Conservation (phyloP, 1,139 yeast species). For the Saccharomycopsis hybrid region DNA sequence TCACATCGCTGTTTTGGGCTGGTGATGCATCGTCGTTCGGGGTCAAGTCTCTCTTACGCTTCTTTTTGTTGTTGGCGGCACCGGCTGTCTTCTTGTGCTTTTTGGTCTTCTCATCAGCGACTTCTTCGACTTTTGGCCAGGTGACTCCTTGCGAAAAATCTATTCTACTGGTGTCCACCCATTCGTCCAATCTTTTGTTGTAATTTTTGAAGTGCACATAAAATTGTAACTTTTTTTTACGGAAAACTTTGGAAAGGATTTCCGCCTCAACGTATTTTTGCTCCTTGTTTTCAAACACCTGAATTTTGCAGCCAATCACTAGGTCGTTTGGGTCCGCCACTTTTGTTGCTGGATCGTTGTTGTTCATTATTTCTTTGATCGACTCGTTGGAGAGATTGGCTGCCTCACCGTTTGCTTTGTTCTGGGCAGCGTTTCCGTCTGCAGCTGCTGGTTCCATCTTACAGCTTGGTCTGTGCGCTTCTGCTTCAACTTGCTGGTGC, state of each 20-base stretch:
- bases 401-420: neutral
- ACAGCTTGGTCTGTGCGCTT: too few species aligned
- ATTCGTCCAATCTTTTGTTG: constrained; percentile 91
- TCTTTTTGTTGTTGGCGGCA: constrained; percentile 24
- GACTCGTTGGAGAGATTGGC: neutral
- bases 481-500: too few species aligned
- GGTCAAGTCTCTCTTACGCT: constrained; percentile 24
- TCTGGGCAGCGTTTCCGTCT: neutral
- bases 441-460: too few species aligned
- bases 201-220: constrained; percentile 94
- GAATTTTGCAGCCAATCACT: constrained; percentile 66
- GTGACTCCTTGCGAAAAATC: constrained; percentile 63
- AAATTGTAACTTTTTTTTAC: constrained; percentile 72
- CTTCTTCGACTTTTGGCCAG: constrained; percentile 54
- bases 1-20: constrained; percentile 47
- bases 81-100: constrained; percentile 28
- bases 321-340: neutral
- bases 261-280: constrained; percentile 79
- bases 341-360: neutral
- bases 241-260: constrained; percentile 66
- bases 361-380: neutral
- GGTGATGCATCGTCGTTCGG: constrained; percentile 2
- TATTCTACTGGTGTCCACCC: constrained; percentile 71
- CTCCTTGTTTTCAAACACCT: constrained; percentile 58
- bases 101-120: constrained; percentile 38